Percentiles rank a stretch among this genome's conserved stretches.
phyloP scores from a whole-genome alignment of 371 early-diverging fungal genomes.

The Apophysomyces sp. region DNA sequence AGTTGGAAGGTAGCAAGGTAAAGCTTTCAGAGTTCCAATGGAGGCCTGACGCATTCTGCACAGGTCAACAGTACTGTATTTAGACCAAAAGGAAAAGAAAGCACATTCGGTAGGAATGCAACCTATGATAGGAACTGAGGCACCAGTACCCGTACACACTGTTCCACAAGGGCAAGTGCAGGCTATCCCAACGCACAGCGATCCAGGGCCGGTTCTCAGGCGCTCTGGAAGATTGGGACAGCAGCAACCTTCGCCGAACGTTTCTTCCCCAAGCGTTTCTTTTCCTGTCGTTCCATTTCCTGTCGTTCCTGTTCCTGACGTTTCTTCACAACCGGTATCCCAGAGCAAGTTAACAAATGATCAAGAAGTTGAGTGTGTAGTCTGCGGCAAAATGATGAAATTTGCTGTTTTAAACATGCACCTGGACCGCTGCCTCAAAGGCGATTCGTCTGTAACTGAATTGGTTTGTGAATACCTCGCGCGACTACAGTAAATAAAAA shows the following conservation, averaged over 20 bases:
- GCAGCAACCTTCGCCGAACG: too few species aligned
- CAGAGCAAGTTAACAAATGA: constrained; percentile 4
- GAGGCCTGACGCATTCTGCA: neutral
- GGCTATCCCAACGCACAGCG: too few species aligned
- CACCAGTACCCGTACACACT: too few species aligned
- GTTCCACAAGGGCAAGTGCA: too few species aligned
- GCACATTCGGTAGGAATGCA: too few species aligned
- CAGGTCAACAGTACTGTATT: neutral
- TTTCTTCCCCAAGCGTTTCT: too few species aligned
- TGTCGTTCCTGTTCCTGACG: constrained; percentile 1
- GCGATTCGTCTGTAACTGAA: constrained; percentile 4
- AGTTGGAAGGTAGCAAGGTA: constrained; percentile 15
- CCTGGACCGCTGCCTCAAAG: constrained; percentile 33
- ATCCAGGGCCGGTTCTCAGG: too few species aligned
- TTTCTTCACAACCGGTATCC: constrained; percentile 2
- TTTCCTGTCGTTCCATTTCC: neutral
- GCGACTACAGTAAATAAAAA: neutral
- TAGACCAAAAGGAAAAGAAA: neutral
- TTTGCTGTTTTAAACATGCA: constrained; percentile 30
- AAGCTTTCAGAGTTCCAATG: neutral
- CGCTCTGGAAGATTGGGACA: too few species aligned
- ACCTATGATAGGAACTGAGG: too few species aligned
- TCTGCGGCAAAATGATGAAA: constrained; percentile 28
- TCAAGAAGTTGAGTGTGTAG: constrained; percentile 27
- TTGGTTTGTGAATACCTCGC: neutral